A percentile compares a stretch with the other conserved stretches of the same genome.
phyloP scores from a whole-genome alignment of 1,139 yeast species.

The Saccharomyces hybrid region DNA sequence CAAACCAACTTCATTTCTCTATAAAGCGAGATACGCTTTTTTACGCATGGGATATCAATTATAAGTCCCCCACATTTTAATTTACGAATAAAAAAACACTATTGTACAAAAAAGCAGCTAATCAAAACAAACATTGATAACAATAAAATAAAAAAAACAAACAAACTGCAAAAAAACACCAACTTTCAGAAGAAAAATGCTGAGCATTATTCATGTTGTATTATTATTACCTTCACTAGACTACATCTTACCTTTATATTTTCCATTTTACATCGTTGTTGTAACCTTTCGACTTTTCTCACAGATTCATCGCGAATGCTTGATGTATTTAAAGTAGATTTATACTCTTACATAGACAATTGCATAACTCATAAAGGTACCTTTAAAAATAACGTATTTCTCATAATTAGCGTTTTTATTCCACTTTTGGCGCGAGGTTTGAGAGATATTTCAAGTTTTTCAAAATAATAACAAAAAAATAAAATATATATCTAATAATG shows the following conservation, averaged over 20 bases:
- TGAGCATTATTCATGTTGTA: neutral
- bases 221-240: neutral
- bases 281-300: neutral
- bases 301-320: neutral
- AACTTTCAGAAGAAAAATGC: neutral
- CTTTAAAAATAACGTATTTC: neutral
- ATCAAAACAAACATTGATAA: neutral
- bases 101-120: neutral
- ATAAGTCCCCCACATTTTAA: neutral
- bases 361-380: neutral
- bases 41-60: neutral
- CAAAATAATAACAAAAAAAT: neutral
- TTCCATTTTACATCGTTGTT: neutral
- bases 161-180: neutral
- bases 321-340: neutral
- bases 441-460: neutral
- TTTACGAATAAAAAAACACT: neutral
- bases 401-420: neutral
- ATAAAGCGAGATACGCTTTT: neutral
- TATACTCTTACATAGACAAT: neutral
- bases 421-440: neutral
- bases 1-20: conserved; percentile 6
- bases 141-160: neutral
- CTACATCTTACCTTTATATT: neutral
- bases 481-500: neutral